phyloP scores from a whole-genome alignment of 1,284 basidiomycete genomes.

The Cutaneotrichosporon cyanovorans region DNA sequence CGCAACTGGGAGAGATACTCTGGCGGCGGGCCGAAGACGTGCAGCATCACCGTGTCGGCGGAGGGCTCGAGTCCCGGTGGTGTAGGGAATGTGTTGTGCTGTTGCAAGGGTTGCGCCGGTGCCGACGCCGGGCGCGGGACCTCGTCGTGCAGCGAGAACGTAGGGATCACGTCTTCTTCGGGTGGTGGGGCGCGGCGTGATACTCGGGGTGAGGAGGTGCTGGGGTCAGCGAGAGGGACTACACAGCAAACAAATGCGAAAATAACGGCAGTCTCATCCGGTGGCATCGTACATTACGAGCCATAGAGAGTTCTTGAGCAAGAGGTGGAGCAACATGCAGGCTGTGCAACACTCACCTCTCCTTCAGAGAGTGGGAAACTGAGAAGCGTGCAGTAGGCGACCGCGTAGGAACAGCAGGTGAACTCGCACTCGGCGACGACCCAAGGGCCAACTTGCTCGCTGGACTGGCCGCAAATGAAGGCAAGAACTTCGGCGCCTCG shows the following conservation, averaged over 20 bases:
- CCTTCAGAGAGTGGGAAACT: constrained; percentile 8
- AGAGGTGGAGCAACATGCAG: not conserved
- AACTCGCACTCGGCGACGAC: constrained; percentile 6
- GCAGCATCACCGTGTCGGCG: constrained; percentile 28
- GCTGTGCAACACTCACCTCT: constrained; percentile 17
- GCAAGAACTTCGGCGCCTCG: constrained; percentile 36
- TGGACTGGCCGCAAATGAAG: constrained; percentile 32
- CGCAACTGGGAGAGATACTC: constrained; percentile 25
- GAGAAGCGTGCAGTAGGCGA: constrained; percentile 27
- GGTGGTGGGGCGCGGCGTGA: constrained; percentile 3
- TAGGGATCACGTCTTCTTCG: constrained; percentile 23
- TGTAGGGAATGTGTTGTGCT: constrained; percentile 17
- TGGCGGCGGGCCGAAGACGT: constrained; percentile 39
- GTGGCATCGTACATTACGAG: too few species aligned
- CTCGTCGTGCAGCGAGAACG: constrained; percentile 21
- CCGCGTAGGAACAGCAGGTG: constrained; percentile 19
- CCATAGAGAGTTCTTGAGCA: too few species aligned
- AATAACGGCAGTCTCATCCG: too few species aligned
- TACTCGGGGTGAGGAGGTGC: constrained; percentile 14
- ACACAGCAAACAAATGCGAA: too few species aligned
- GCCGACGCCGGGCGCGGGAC: constrained; percentile 4
- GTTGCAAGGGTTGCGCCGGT: not conserved
- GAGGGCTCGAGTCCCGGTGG: constrained; percentile 28
- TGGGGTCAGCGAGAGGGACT: not conserved
- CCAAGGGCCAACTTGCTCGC: constrained; percentile 35